These are phyloP conservation scores for Verticillium longisporum DNA, from an alignment of 2,329 filamentous ascomycete genomes.

Conservation along the genomic window DNA sequence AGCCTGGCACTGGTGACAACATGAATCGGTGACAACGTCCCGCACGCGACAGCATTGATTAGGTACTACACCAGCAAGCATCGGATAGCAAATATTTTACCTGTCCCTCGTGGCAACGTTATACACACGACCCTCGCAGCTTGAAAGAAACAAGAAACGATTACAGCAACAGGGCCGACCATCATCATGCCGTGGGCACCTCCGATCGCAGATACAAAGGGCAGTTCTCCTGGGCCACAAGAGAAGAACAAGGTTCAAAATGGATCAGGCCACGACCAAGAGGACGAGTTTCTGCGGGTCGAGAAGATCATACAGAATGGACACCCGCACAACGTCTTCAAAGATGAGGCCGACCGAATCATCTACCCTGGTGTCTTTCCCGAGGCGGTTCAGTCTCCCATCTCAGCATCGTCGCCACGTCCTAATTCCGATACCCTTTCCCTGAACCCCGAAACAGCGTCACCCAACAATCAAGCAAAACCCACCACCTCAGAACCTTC, in stretches of 20 bases:
- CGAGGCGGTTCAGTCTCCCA: slow-evolving; percentile 16
- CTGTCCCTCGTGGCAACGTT: neutral
- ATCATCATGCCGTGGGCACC: neutral
- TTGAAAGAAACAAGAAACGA: too few species aligned
- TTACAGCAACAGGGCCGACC: too few species aligned
- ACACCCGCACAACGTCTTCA: slow-evolving; percentile 20
- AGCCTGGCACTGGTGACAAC: neutral
- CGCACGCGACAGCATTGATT: neutral
- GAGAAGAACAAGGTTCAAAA: neutral
- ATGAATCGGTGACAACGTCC: neutral
- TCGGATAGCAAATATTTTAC: neutral
- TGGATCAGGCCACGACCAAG: neutral
- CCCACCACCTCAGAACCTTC: neutral
- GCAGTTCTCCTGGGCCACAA: neutral
- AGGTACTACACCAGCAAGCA: neutral
- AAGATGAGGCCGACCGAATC: slow-evolving; percentile 20
- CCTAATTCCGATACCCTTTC: neutral
- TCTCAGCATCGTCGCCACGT: neutral
- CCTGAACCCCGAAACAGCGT: neutral
- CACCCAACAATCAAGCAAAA: neutral
- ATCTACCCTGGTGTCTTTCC: slow-evolving; percentile 25
- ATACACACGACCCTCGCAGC: too few species aligned
- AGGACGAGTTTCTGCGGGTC: slow-evolving; percentile 14
- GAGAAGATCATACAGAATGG: slow-evolving; percentile 18
- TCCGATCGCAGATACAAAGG: neutral